Base-by-base conservation (phyloP, 495 filamentous ascomycete species). In the Lophiostoma macrostomum region DNA sequence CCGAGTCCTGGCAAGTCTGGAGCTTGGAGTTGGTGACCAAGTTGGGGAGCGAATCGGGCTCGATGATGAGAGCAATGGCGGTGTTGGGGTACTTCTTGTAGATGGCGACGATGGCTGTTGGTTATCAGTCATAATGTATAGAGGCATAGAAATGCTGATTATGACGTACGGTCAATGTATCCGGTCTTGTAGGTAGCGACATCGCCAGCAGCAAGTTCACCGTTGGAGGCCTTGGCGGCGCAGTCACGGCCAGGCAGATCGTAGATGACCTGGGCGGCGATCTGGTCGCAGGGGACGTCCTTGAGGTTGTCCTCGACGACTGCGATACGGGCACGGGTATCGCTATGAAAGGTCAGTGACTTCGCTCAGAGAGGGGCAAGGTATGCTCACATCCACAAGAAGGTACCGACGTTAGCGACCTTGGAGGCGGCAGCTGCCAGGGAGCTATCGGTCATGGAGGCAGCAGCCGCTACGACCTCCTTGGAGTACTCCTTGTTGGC, bases 31-130 rank as follows among this genome's bases (percentile, higher is more conserved):
- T 90, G 71, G 87, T 91, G 58, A 90, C 81, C 60, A 90, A 68
- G 74, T 91, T 91, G 58, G 85, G 83, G 32, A 90, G 77, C 51
- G 82, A 86, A 72, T 90, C 87, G 55, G 87, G 87, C 70, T 91
- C 87, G 60, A 78, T 77, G 63, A 83, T 69, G 44, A 85, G 72
- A 31, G 71, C 70, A 44, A 79, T 69, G 43, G 76, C 71, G 48
- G 72, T 73, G 65, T 79, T 77, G 58, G 76, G 72, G 71, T 78
- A 74, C 13, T 71, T 71, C 66, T 76, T 73, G 56, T 81, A 53
- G 58, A 76, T 73, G 50, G 60, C 60, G 67, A 78, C 80, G 67
- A 88, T 82, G 57, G 75, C 76, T 57, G 77, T 64, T 57, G 65
- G 58, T 35, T 64, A 71, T 39, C 12, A 24, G 5, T 23, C 4